Base-by-base conservation (phyloP, 1,284 basidiomycete genomes). In the Kwoniella shivajii region DNA sequence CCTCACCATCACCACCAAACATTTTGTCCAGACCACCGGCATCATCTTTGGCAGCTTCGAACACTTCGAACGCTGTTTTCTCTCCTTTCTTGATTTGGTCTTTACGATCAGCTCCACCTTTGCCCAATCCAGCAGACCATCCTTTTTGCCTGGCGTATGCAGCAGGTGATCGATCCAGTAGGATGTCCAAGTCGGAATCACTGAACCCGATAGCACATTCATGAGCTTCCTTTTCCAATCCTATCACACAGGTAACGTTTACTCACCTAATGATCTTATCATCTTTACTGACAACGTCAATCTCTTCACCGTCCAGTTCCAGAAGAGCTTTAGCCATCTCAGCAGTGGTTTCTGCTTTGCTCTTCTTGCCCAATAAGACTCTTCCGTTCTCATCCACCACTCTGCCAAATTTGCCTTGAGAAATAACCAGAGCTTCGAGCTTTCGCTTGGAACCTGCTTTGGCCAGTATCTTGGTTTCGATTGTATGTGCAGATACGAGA, bases 341-440 rank as follows among this genome's bases (percentile, higher is more conserved):
- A 0, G 88, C 85, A 2, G 82, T 86, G 27, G 26, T 43, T 74
- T 87, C 86, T 18, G 80, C 67, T 78, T 71, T 71, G 37, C 34
- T 51, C 73, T 80, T 59, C 78, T 75, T 57, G 68, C 80, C 60
- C 75, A 82, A 45, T 69, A 82, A 2, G 80, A 82, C 46, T 71
- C 81, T 57, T 0, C 88, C 80, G 81, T 86, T 77, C 51, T 77
- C 74, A 54, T 78, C 78, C 1, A 78, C 76, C 2, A 78, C 72
- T 48, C 86, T 87, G 79, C 76, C 76, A 47, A 92, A 92, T 77
- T 92, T 89, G 66, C 88, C 87, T 79, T 94, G 90, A 22, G 91
- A 90, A 67, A 97, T 97, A 67, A 98, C 92, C 26, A 97, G 81
- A 2, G 91, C 90, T 78, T 97, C 94, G 2, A 98, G 84, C 74